Evolutionary conservation across 805 yeast species (phyloP).

Genomic region (Tetrapisispora iriomotensis): DNA sequence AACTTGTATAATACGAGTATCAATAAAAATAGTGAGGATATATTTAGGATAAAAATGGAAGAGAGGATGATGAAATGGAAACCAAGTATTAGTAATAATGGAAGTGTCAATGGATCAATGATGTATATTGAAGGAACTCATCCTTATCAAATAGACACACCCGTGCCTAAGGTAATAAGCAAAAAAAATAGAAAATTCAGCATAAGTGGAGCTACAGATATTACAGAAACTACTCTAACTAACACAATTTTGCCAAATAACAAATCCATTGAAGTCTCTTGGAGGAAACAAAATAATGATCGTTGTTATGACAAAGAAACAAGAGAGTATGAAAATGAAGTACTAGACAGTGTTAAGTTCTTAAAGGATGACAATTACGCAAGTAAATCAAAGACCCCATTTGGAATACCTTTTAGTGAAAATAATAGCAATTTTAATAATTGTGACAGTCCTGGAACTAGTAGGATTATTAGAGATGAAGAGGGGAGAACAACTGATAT

Average conservation of each 20-base stretch:
- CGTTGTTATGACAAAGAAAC: too few relatives aligned
- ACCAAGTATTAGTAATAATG: conserved; percentile 18
- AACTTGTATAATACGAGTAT: neutral
- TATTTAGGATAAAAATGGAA: conserved; percentile 20
- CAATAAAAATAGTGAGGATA: conserved; percentile 8
- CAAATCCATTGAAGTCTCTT: too few relatives aligned
- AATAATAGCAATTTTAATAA: too few relatives aligned
- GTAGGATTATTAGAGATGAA: too few relatives aligned
- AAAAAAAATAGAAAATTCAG: conserved; percentile 2
- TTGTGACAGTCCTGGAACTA: too few relatives aligned
- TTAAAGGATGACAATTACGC: too few relatives aligned
- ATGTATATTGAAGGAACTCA: conserved; percentile 21
- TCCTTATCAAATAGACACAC: conserved; percentile 20
- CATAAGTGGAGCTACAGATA: conserved; percentile 3
- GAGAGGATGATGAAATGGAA: conserved; percentile 23
- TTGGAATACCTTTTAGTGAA: too few relatives aligned
- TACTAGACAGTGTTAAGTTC: too few relatives aligned
- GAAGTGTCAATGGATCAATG: conserved; percentile 11
- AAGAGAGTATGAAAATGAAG: too few relatives aligned
- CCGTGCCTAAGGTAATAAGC: too few relatives aligned
- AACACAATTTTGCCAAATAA: neutral
- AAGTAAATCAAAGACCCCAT: too few relatives aligned
- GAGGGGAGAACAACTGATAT: neutral
- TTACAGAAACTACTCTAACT: neutral
- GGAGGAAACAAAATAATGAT: too few relatives aligned